Evolutionary conservation across 768 basidiomycete species (phyloP), one percentile per base, ranked within the genome.

Genomic region (Punctularia strigosozonata): DNA sequence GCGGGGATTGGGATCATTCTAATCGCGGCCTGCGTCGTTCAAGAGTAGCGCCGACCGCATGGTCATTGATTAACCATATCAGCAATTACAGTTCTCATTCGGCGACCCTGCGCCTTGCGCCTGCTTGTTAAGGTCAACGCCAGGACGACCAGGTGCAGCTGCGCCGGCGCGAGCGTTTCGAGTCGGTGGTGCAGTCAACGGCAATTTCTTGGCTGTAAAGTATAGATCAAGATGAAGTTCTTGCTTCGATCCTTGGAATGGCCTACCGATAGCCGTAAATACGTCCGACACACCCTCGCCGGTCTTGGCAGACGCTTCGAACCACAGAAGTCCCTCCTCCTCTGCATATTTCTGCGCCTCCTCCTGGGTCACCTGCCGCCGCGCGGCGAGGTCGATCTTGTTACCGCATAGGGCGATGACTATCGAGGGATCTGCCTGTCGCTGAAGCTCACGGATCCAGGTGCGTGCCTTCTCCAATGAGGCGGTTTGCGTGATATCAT

Each of bases 341-440:
- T 88, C 78, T 1, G 89, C 89, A 51, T 87, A 92, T 62, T 88
- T 87, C 69, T 86, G 76, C 4, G 89, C 89, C 53, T 91, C 89
- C 48, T 89, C 89, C 49, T 83, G 71, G 15, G 83, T 66, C 3
- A 89, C 85, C 57, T 90, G 87, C 50, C 88, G 77, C 45, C 85
- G 80, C 6, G 80, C 82, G 28, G 77, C 68, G 19, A 97, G 66
- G 61, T 98, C 94, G 21, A 78, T 62, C 64, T 98, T 98, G 71
- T 98, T 98, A 35, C 94, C 94, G 43, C 90, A 94, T 25, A 98
- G 77, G 28, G 89, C 85, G 57, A 98, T 94, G 50, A 94, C 77
- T 67, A 95, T 97, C 31, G 82, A 86, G 5, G 94, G 92, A 57
- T 98, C 94, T 41, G 92, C 94, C 63, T 97, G 92, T 39, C 92